Conservation (phyloP, 2,329 filamentous ascomycete genomes). For the Talaromyces albobiverticillius region DNA sequence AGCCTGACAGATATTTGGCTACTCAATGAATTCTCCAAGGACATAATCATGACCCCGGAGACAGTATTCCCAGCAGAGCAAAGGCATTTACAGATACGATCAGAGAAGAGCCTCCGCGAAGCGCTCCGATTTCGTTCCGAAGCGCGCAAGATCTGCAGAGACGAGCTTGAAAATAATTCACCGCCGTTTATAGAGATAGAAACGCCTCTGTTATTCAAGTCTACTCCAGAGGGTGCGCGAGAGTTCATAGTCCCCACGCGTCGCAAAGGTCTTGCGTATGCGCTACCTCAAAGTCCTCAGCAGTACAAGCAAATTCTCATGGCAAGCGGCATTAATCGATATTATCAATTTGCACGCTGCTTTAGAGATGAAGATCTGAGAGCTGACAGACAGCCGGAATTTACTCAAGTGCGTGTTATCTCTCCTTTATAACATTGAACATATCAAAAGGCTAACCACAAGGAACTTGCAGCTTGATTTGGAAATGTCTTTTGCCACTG, state of each 20-base stretch:
- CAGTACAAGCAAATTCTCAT: conserved; percentile 99
- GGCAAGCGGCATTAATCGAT: conserved; percentile 77
- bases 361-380: conserved; percentile 93
- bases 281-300: conserved; percentile 91
- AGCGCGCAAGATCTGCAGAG: conserved; percentile 53
- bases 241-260: conserved; percentile 93
- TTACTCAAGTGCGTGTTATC: conserved; percentile 67
- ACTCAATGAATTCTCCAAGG: conserved; percentile 70
- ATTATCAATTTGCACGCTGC: conserved; percentile 91
- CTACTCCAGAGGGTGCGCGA: conserved; percentile 89
- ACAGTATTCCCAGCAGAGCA: conserved; percentile 71
- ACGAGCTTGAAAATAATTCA: conserved; percentile 54
- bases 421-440: neutral
- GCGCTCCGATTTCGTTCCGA: conserved; percentile 69
- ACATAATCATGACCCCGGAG: conserved; percentile 72
- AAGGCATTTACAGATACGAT: conserved; percentile 82
- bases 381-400: conserved; percentile 92
- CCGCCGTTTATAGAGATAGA: conserved; percentile 72
- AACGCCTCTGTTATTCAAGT: conserved; percentile 94
- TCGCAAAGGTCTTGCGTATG: conserved; percentile 73
- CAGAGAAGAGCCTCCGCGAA: conserved; percentile 63
- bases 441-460: neutral
- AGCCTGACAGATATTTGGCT: conserved; percentile 60
- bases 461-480: conserved; percentile 67
- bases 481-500: conserved; percentile 83